Conservation (phyloP, 106 monocot genomes). For the Platanthera zijinensis region DNA sequence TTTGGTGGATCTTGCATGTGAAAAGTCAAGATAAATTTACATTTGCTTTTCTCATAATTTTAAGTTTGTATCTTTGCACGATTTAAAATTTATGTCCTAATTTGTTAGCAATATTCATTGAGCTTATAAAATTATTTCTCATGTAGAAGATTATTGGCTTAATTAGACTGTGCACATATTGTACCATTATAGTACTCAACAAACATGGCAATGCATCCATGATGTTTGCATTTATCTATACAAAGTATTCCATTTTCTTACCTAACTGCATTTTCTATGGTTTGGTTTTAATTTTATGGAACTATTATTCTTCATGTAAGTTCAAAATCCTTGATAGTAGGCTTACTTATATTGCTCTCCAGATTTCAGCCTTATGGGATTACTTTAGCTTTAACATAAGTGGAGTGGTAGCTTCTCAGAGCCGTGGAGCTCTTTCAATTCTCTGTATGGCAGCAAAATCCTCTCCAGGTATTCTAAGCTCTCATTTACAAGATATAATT, state of each 20-base stretch:
- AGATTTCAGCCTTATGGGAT: slow-evolving; percentile 93
- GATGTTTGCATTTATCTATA: background rate
- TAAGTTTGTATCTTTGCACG: too few species aligned
- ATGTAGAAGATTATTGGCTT: too few species aligned
- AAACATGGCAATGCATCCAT: background rate
- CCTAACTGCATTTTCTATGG: background rate
- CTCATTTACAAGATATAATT: slow-evolving; percentile 80
- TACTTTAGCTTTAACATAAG: slow-evolving; percentile 78
- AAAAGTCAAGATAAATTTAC: too few species aligned
- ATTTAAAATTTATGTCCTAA: too few species aligned
- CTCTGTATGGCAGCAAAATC: slow-evolving; percentile 95
- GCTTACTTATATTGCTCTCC: background rate
- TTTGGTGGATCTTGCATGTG: too few species aligned
- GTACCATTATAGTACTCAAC: too few species aligned
- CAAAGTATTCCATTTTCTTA: background rate
- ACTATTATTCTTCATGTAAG: background rate
- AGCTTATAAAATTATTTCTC: too few species aligned
- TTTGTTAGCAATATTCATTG: too few species aligned
- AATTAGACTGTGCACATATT: too few species aligned
- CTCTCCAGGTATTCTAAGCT: slow-evolving; percentile 59
- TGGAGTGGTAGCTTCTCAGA: slow-evolving; percentile 58
- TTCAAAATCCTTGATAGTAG: background rate
- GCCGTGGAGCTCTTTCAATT: slow-evolving; percentile 83
- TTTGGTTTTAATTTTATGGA: background rate
- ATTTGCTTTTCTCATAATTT: too few species aligned